Evolutionary conservation across 768 basidiomycete species (phyloP), one percentile per base, ranked within the genome.

Genomic region (Xerocomellus dryophilus): DNA sequence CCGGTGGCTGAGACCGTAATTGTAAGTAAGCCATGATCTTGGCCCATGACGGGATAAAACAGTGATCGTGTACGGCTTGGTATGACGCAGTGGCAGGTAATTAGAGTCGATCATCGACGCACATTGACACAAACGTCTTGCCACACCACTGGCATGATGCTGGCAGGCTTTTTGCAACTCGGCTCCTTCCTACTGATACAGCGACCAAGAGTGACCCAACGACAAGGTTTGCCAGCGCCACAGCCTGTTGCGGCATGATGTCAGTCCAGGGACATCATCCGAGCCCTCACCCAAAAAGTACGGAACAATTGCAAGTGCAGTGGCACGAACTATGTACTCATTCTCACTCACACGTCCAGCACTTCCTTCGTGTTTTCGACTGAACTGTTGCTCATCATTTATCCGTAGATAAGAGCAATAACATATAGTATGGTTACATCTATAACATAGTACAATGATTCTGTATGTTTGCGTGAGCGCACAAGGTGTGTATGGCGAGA

Each of bases 371-470:
- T 25, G 36, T 23, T 39, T 14, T 34, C 32, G n/a, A 27, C 14
- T 1, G 3, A 11, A 27, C 25, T 18, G 21, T 34, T 8, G n/a
- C 18, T n/a, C 12, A 51, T 42, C 21, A 32, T 38, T 25, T 20
- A n/a, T 17, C 43, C 15, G 35, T 32, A 40, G 38, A 56, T 56
- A 48, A 56, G 35, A 36, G 18, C 18, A 27, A 35, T 15, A 21
- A 10, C 7, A 21, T 56, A 41, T 15, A 6, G 32, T 43, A 59
- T 31, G 21, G 32, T 31, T 40, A 51, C 35, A 49, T 59, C 7
- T 35, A 29, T 0, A 29, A 29, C 47, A 17, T 47, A 57, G n/a
- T 57, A 61, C 18, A 17, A 23, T 35, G n/a, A n/a, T n/a, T n/a
- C 12, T 39, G 27, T 34, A 31, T 50, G 34, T 43, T 39, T 50